Evolutionary conservation across 768 basidiomycete species (phyloP).

Genomic region (Rhizopogon sp.): DNA sequence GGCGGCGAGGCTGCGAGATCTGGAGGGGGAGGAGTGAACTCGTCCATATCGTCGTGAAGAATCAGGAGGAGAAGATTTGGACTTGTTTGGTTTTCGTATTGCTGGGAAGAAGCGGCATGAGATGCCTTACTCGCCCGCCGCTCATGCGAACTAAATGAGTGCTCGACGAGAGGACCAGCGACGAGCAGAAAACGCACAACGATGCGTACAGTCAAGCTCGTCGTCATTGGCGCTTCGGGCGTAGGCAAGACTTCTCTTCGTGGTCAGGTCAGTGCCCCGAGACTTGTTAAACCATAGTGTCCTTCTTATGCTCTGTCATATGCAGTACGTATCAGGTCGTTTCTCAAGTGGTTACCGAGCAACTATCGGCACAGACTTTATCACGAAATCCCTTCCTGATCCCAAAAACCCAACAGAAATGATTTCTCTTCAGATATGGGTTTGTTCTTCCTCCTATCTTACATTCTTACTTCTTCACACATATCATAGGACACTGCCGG

Average conservation of each 20-base stretch:
- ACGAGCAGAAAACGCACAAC: slow-evolving; percentile 1
- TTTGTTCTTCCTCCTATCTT: slow-evolving; percentile 19
- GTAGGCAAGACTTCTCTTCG: slow-evolving; percentile 84
- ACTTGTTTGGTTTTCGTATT: slow-evolving; percentile 11
- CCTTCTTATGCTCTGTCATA: neutral
- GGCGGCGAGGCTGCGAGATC: slow-evolving; percentile 36
- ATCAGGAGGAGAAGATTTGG: slow-evolving; percentile 8
- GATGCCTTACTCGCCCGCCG: neutral
- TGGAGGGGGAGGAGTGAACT: slow-evolving; percentile 31
- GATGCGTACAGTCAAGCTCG: slow-evolving; percentile 77
- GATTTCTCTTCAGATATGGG: slow-evolving; percentile 70
- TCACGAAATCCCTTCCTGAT: slow-evolving; percentile 67
- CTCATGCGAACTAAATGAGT: neutral
- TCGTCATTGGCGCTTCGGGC: slow-evolving; percentile 76
- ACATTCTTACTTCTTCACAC: neutral
- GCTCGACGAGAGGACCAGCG: neutral
- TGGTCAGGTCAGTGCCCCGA: slow-evolving; percentile 48
- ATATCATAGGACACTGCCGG: slow-evolving; percentile 70
- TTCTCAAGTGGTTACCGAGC: slow-evolving; percentile 78
- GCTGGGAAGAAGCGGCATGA: slow-evolving; percentile 6
- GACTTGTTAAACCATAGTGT: neutral
- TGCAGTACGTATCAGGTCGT: slow-evolving; percentile 67
- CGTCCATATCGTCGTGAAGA: slow-evolving; percentile 17
- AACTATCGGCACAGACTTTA: slow-evolving; percentile 89
- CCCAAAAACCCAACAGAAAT: slow-evolving; percentile 47